Evolutionary conservation across 2,329 filamentous ascomycete genomes (phyloP), one percentile per base, ranked within the genome.

Genomic region (Aspergillus sp.): DNA sequence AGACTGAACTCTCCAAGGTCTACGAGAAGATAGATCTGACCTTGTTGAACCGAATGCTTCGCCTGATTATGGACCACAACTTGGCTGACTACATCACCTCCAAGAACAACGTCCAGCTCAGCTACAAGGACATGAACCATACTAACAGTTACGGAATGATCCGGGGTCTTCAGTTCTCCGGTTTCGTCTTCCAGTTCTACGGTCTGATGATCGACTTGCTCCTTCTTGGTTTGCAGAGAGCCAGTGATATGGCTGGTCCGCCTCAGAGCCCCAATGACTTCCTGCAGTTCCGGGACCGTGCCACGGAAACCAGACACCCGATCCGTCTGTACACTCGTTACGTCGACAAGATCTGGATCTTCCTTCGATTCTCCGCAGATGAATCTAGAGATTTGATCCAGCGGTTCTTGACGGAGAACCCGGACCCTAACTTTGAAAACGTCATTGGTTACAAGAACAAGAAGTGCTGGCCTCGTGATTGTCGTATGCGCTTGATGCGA

Each of bases 81-180:
- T 71, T 98, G 71, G 93, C 93, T 5, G 94, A 98, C 67, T 98
- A 98, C 70, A 98, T 98, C 61, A 96, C 91, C 1, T 90, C 91
- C 32, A 98, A 98, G 80, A 98, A 98, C 76, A 98, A 98, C 62
- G 93, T 98, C 9, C 91, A 96, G 65, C 79, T 98, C 50, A 96
- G 94, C 50, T 98, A 98, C 76, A 98, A 98, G 74, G 93, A 98
- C 59, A 98, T 98, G 93, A 97, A 96, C 62, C 93, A 98, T 61
- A 93, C 94, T 63, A 98, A 98, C 71, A 94, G 89, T 63, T 98
- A 97, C 63, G 93, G 93, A 56, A 87, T 98, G 86, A 96, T 98
- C 59, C 89, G 93, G 59, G 93, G 94, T 56, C 78, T 98, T 11
- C 94, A 98, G 55, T 98, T 98, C 71, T 96, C 93, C 2, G 93